Evolutionary conservation across 192 early-diverging fungal genomes (phyloP).

Genomic region (Obelidium mucronatum): DNA sequence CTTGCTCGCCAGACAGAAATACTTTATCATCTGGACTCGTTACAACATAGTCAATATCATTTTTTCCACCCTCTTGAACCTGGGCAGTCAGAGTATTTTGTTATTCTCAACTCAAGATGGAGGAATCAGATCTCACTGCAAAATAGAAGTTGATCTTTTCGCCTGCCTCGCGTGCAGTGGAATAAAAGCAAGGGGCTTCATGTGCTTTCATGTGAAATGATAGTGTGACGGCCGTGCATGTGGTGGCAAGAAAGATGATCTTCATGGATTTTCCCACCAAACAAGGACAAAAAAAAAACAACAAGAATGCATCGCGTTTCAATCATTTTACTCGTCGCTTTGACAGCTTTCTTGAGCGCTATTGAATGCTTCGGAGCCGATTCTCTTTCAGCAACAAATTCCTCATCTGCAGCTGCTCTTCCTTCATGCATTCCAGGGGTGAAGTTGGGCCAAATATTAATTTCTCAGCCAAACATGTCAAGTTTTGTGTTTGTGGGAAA

Average conservation of each 20-base stretch:
- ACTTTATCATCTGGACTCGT: constrained; percentile 72
- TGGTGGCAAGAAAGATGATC: not conserved
- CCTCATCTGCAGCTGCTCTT: not conserved
- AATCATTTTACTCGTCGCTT: too few species aligned
- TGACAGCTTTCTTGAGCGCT: too few species aligned
- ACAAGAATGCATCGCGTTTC: too few species aligned
- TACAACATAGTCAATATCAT: constrained; percentile 95
- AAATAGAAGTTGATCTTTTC: constrained; percentile 38
- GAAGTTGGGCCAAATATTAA: constrained; percentile 3
- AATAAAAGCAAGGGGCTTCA: constrained; percentile 92
- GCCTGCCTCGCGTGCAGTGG: constrained; percentile 23
- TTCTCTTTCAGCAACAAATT: too few species aligned
- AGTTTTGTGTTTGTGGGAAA: constrained; percentile 7
- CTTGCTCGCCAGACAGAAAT: constrained; percentile 77
- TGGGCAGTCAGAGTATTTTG: constrained; percentile 43
- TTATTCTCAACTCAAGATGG: too few species aligned
- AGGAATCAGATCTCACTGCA: too few species aligned
- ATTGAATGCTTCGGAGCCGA: too few species aligned
- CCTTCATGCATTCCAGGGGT: constrained; percentile 13
- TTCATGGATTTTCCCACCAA: too few species aligned
- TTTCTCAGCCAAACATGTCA: constrained; percentile 19
- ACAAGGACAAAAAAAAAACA: too few species aligned
- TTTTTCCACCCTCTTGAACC: constrained; percentile 95
- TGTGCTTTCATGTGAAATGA: constrained; percentile 88
- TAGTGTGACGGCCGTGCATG: constrained; percentile 61